A percentile compares a stretch with the other conserved stretches of the same genome.
Evolutionary conservation across 1,139 yeast species (phyloP).

Genomic region (Candida gigantensis): DNA sequence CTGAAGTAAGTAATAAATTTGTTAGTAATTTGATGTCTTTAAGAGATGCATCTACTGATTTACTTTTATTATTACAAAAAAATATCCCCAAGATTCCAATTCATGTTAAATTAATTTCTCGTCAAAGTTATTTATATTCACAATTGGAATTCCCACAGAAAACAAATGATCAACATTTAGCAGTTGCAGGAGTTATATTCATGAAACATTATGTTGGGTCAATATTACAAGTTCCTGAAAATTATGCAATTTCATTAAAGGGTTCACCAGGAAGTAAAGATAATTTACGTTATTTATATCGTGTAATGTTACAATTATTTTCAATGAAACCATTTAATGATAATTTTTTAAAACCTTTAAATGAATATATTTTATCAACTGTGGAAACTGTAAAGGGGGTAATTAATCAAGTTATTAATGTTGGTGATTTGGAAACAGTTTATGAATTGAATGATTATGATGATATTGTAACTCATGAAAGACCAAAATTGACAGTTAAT

Average conservation of each 20-base stretch:
- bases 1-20: constrained; percentile 66
- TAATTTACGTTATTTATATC: constrained; percentile 59
- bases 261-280: constrained; percentile 34
- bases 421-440: constrained; percentile 60
- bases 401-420: constrained; percentile 51
- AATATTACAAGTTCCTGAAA: constrained; percentile 70
- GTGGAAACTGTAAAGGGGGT: constrained; percentile 47
- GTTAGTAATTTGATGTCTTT: constrained; percentile 72
- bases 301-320: constrained; percentile 66
- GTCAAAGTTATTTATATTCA: constrained; percentile 34
- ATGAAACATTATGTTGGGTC: constrained; percentile 64
- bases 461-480: constrained; percentile 66
- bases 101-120: constrained; percentile 50
- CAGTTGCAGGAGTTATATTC: constrained; percentile 70
- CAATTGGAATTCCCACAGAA: constrained; percentile 52
- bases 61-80: constrained; percentile 45
- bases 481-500: constrained; percentile 65
- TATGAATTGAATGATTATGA: constrained; percentile 68
- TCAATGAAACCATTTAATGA: constrained; percentile 70
- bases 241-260: constrained; percentile 46
- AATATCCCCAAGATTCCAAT: constrained; percentile 56
- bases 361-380: constrained; percentile 62
- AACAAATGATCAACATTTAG: constrained; percentile 53
- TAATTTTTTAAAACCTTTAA: constrained; percentile 76
- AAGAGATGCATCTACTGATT: constrained; percentile 68